phyloP scores from a whole-genome alignment of 2,329 filamentous ascomycete species.

The Neophaeococcomyces aloes region DNA sequence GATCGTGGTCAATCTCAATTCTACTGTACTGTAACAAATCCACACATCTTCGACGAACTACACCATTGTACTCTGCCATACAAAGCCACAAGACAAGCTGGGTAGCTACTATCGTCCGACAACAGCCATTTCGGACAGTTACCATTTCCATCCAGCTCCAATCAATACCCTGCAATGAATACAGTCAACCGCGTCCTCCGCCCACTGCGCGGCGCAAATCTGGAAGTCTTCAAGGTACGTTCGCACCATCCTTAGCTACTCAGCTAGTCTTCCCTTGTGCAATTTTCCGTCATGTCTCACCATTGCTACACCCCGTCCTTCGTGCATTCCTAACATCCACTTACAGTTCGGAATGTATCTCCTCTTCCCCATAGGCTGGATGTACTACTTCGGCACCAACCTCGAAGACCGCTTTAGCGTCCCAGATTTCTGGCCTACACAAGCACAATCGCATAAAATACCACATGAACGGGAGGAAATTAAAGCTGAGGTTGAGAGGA shows the following conservation, averaged over 20 bases:
- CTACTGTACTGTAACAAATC: too few species aligned
- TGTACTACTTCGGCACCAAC: conserved; percentile 99
- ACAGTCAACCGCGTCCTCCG: conserved; percentile 31
- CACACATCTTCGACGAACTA: too few species aligned
- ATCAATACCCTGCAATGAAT: not conserved
- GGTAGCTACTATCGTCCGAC: not conserved
- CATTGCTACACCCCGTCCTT: not conserved
- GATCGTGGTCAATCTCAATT: too few species aligned
- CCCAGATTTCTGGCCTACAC: conserved; percentile 84
- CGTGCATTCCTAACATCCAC: conserved; percentile 9
- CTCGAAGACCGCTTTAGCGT: conserved; percentile 86
- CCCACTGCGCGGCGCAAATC: conserved; percentile 69
- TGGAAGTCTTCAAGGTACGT: conserved; percentile 86
- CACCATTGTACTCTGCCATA: too few species aligned
- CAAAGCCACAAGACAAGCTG: too few species aligned
- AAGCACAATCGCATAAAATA: conserved; percentile 43
- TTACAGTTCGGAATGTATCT: conserved; percentile 91
- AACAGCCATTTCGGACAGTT: not conserved
- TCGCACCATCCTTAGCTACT: not conserved
- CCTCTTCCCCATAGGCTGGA: conserved; percentile 96
- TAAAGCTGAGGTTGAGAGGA: conserved; percentile 54
- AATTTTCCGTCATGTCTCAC: conserved; percentile 5
- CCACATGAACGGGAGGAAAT: conserved; percentile 51
- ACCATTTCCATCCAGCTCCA: not conserved
- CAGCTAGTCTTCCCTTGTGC: not conserved